These are phyloP conservation scores for Saururus chinensis DNA, from an alignment of 164 flowering plant genomes.

Conservation along the genomic window DNA sequence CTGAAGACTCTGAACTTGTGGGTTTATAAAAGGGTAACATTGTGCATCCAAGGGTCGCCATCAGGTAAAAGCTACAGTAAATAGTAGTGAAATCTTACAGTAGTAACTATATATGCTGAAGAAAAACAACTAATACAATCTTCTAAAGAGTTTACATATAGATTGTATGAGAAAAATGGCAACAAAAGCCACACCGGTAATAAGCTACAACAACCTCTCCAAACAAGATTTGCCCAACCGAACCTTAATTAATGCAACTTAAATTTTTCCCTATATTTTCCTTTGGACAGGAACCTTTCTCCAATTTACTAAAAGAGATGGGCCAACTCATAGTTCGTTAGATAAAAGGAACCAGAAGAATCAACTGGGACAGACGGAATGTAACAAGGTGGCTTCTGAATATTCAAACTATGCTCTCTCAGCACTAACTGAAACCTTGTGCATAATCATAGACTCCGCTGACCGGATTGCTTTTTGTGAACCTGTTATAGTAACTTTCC, in stretches of 20 bases:
- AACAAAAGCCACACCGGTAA: not conserved
- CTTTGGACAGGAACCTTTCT: not conserved
- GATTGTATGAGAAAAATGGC: not conserved
- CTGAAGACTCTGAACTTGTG: too few relatives aligned
- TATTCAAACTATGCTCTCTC: slow-evolving; percentile 32
- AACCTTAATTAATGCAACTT: too few relatives aligned
- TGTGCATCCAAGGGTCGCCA: too few relatives aligned
- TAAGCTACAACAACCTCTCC: not conserved
- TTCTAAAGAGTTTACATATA: not conserved
- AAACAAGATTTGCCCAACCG: not conserved
- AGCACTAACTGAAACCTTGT: slow-evolving; percentile 62
- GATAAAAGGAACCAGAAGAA: not conserved
- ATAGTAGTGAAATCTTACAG: too few relatives aligned
- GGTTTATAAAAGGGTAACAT: too few relatives aligned
- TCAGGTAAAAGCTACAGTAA: too few relatives aligned
- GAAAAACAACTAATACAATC: not conserved
- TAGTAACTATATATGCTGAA: too few relatives aligned
- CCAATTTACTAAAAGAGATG: not conserved
- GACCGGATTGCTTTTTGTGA: slow-evolving; percentile 69
- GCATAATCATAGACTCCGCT: slow-evolving; percentile 79
- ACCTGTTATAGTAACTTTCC: slow-evolving; percentile 96
- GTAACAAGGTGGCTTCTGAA: not conserved
- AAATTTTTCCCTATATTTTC: not conserved
- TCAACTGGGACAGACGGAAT: not conserved
- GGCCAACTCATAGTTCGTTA: not conserved